Evolutionary conservation across 2,329 filamentous ascomycete genomes (phyloP).

Genomic region (Microdochium nivale): DNA sequence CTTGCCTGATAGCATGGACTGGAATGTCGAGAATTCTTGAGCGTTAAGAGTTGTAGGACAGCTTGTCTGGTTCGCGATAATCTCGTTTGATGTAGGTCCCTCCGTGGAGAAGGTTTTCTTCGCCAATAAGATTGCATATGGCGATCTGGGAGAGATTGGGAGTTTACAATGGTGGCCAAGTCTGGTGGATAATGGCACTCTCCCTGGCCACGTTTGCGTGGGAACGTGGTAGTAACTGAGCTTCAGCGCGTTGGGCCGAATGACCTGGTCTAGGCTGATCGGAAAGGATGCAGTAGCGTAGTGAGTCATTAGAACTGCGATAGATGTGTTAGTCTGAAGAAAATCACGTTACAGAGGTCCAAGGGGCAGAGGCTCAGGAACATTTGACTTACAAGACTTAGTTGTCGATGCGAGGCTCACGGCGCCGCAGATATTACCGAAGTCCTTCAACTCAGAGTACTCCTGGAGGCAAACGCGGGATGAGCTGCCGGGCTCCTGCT

Average conservation of each 20-base stretch:
- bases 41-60: conserved; percentile 37
- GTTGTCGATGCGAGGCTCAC: conserved; percentile 9
- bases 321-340: conserved; percentile 3
- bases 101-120: conserved; percentile 17
- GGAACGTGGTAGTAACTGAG: conserved; percentile 37
- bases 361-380: conserved; percentile 2
- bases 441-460: conserved; percentile 8
- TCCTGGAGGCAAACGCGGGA: conserved; percentile 9
- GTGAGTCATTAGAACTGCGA: conserved; percentile 31
- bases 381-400: conserved; percentile 9
- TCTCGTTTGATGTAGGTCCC: conserved; percentile 42
- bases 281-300: conserved; percentile 32
- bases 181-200: conserved; percentile 19
- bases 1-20: conserved; percentile 35
- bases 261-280: conserved; percentile 28
- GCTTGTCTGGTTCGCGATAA: conserved; percentile 36
- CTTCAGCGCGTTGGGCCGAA: conserved; percentile 34
- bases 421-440: conserved; percentile 1
- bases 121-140: conserved; percentile 21
- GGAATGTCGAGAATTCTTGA: conserved; percentile 45
- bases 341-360: background rate
- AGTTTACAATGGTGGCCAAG: conserved; percentile 36
- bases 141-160: conserved; percentile 24
- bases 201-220: conserved; percentile 27
- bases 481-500: conserved; percentile 4